Evolutionary conservation across 2,329 filamentous ascomycete species (phyloP).

Genomic region (Penicillium hordei): DNA sequence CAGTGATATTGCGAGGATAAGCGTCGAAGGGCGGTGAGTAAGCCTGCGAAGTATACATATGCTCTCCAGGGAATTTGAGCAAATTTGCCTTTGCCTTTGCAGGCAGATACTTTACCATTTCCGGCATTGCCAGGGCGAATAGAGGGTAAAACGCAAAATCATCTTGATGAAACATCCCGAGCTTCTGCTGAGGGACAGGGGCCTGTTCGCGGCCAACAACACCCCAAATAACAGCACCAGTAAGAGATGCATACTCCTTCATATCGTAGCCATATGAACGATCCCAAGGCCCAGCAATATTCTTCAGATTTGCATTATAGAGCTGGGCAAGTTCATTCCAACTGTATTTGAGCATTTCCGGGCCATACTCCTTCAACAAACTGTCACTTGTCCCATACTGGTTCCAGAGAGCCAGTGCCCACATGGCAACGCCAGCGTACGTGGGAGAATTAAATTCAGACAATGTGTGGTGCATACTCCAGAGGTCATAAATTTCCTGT

Average conservation of each 20-base stretch:
- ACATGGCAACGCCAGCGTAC: conserved; percentile 63
- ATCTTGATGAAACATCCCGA: conserved; percentile 58
- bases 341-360: conserved; percentile 53
- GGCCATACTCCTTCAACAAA: conserved; percentile 54
- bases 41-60: conserved; percentile 53
- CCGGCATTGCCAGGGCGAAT: conserved; percentile 47
- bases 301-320: conserved; percentile 60
- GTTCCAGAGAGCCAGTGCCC: conserved; percentile 58
- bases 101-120: conserved; percentile 39
- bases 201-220: conserved; percentile 34
- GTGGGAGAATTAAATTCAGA: conserved; percentile 65
- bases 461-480: conserved; percentile 56
- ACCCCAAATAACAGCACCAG: conserved; percentile 61
- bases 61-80: conserved; percentile 53
- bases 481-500: conserved; percentile 57
- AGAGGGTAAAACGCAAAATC: conserved; percentile 61
- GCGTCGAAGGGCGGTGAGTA: conserved; percentile 61
- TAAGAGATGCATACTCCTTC: conserved; percentile 60
- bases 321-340: conserved; percentile 55
- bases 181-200: conserved; percentile 38
- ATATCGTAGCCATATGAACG: conserved; percentile 64
- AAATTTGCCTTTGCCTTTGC: conserved; percentile 52
- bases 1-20: conserved; percentile 58
- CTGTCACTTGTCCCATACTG: conserved; percentile 59
- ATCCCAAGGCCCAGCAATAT: conserved; percentile 66